phyloP scores from a whole-genome alignment of 495 filamentous ascomycete genomes.

The Saxophila tyrrhenica region DNA sequence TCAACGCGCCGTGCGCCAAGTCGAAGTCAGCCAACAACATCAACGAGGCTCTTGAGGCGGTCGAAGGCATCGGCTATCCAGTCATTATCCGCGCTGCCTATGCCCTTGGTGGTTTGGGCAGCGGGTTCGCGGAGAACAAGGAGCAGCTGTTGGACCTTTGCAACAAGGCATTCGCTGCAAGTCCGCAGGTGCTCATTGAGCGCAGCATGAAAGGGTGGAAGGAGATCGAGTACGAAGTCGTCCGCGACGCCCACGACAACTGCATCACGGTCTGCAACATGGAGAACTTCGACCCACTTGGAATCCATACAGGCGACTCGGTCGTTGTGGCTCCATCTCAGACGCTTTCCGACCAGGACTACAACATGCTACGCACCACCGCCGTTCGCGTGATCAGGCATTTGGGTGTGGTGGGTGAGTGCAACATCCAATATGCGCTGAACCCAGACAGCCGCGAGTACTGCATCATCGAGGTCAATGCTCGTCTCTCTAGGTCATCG shows the following conservation, averaged over 20 bases:
- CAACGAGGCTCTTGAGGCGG: conserved; percentile 72
- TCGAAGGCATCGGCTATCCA: conserved; percentile 84
- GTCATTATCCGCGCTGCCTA: conserved; percentile 97
- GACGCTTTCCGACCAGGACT: conserved; percentile 92
- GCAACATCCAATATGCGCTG: conserved; percentile 95
- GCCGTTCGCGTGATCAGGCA: conserved; percentile 95
- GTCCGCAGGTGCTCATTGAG: conserved; percentile 92
- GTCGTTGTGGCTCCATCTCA: conserved; percentile 95
- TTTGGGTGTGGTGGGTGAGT: conserved; percentile 91
- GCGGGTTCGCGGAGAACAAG: conserved; percentile 89
- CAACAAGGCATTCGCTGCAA: conserved; percentile 85
- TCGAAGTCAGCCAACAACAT: conserved; percentile 80
- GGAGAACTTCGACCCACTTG: conserved; percentile 97
- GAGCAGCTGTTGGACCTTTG: conserved; percentile 82
- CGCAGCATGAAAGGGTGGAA: conserved; percentile 99
- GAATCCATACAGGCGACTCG: conserved; percentile 93
- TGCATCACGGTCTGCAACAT: conserved; percentile 99
- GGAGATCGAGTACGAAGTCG: conserved; percentile 96
- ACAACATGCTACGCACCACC: conserved; percentile 95
- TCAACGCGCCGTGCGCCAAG: conserved; percentile 94
- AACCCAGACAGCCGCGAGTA: conserved; percentile 93
- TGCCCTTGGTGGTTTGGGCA: conserved; percentile 87
- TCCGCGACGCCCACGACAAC: conserved; percentile 87
- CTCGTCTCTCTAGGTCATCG: conserved; percentile 90
- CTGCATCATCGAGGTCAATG: conserved; percentile 97